These are phyloP conservation scores for Sodiomyces alkalinus DNA, from an alignment of 2,329 filamentous ascomycete species.

Conservation along the genomic window DNA sequence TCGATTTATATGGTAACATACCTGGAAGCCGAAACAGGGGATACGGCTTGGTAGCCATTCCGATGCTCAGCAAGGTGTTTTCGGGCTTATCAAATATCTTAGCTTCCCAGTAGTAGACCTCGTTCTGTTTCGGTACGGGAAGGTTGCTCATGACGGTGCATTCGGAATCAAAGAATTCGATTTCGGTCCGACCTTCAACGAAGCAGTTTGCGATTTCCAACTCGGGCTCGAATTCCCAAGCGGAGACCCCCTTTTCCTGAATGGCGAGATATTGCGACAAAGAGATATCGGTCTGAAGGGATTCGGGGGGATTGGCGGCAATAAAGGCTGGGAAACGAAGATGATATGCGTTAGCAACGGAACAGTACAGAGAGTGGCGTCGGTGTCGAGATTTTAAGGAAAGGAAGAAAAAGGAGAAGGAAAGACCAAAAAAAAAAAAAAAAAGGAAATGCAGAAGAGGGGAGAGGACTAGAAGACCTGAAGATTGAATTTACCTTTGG, in stretches of 20 bases:
- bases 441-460: no score
- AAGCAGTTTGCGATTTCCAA: constrained; percentile 98
- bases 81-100: constrained; percentile 98
- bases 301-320: constrained; percentile 87
- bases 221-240: constrained; percentile 99
- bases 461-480: neutral
- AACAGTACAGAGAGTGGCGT: no score
- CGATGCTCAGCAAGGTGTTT: constrained; percentile 71
- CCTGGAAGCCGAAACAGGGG: constrained; percentile 87
- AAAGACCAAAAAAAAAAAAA: no score
- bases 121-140: constrained; percentile 95
- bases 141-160: constrained; percentile 96
- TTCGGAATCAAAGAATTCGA: constrained; percentile 97
- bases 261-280: constrained; percentile 95
- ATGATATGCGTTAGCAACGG: neutral
- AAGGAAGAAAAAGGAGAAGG: no score
- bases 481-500: constrained; percentile 58
- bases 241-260: constrained; percentile 98
- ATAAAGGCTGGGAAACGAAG: constrained; percentile 57
- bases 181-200: constrained; percentile 88
- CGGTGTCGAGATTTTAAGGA: no score
- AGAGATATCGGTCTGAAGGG: constrained; percentile 89
- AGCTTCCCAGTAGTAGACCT: constrained; percentile 98
- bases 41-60: constrained; percentile 93
- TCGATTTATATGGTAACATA: constrained; percentile 28